Evolutionary conservation across 306 rosid species (phyloP), one percentile per base, ranked within the genome.

Genomic region (Mimosa pudica): DNA sequence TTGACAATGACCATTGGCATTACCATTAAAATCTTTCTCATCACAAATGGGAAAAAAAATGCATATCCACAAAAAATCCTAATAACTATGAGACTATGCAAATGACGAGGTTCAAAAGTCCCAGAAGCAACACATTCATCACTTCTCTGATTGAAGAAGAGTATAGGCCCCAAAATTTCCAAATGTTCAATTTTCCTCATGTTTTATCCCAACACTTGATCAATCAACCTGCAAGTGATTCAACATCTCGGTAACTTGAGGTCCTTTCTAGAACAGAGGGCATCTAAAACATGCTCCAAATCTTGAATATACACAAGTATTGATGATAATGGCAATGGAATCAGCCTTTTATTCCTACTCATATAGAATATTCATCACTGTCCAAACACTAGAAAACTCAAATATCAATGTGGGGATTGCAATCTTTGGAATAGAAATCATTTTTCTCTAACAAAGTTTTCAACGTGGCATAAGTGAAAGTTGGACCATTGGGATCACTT

Each of bases 391-490:
- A 24, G 0, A 24, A 24, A 62, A 62, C 42, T 62, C 42, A 32
- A 8, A 69, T 82, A 71, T 84, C 84, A 49, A 89, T 36, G 81
- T 92, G 97, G 48, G 92, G 80, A 87, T 94, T 92, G 93, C 93
- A 90, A 35, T 94, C 90, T 74, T 79, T 87, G 70, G 92, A 89
- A 86, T 78, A 85, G 77, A 94, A 94, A 86, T 89, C 93, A 83
- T 87, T 94, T 54, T 75, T 89, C 79, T 94, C 96, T 12, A 94
- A 74, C 16, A 94, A 82, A 70, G 74, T 70, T 70, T 70, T 70
- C 58, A 70, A 47, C 74, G 47, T 70, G 1, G 60, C 58, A 64
- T 68, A 57, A 46, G 89, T 88, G 64, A 92, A 94, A 52, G 83
- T 89, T 1, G 91, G 91, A 64, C 82, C 54, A 68, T 92, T 88